Conservation (phyloP, 768 basidiomycete genomes). For the Lactifluus volemus region DNA sequence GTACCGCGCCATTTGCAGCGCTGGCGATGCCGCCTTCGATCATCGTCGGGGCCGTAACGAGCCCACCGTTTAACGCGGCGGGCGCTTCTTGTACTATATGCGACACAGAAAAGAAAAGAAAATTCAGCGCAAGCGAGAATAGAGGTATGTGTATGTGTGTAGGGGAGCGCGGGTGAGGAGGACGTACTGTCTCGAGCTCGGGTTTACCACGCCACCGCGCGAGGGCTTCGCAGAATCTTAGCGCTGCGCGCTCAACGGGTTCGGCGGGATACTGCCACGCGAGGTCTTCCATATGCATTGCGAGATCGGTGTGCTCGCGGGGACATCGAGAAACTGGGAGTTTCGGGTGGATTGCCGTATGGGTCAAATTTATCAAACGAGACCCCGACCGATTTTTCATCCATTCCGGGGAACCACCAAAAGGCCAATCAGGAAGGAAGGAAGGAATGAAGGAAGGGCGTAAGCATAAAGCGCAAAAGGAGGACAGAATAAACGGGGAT, state of each 20-base stretch:
- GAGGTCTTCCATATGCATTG: slow-evolving; percentile 70
- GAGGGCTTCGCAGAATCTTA: slow-evolving; percentile 75
- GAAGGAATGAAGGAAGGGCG: neutral
- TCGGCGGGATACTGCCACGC: slow-evolving; percentile 78
- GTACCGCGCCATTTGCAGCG: slow-evolving; percentile 4
- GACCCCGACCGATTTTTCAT: neutral
- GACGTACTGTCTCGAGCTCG: slow-evolving; percentile 63
- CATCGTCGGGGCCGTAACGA: neutral
- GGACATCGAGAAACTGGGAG: slow-evolving; percentile 67
- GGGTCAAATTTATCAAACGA: neutral
- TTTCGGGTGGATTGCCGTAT: neutral
- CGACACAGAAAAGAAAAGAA: neutral
- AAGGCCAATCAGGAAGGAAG: neutral
- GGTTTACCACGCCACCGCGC: slow-evolving; percentile 79
- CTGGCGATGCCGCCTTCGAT: neutral
- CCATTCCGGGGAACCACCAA: neutral
- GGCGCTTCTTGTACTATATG: slow-evolving; percentile 24
- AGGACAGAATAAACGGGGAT: neutral
- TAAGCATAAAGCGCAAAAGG: neutral
- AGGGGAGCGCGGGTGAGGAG: neutral
- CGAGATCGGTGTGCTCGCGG: slow-evolving; percentile 58
- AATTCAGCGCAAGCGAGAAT: neutral
- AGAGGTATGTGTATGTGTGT: neutral
- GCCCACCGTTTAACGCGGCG: neutral
- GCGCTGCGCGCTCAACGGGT: slow-evolving; percentile 67